Percentiles rank a stretch among this genome's conserved stretches.
Evolutionary conservation across 2,329 filamentous ascomycete genomes (phyloP).

Genomic region (Akanthomyces lecanii): DNA sequence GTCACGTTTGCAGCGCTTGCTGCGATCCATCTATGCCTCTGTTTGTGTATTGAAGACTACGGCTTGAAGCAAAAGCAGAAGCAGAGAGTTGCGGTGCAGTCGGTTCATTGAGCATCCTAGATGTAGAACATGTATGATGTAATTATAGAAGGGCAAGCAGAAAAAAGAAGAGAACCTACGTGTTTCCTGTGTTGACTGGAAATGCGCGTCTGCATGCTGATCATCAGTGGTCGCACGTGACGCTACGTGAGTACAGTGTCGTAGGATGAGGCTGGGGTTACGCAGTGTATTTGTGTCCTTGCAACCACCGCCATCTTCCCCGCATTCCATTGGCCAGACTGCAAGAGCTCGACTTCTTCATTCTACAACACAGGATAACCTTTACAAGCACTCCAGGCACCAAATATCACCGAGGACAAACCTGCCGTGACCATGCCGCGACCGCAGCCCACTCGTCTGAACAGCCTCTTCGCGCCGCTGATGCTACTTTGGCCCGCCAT

Average conservation of each 20-base stretch:
- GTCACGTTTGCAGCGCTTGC: neutral
- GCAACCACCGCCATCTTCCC: neutral
- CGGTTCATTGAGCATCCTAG: neutral
- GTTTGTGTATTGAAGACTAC: conserved; percentile 4
- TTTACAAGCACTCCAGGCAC: neutral
- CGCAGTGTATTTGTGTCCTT: neutral
- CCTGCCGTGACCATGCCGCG: neutral
- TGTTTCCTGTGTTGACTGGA: no score
- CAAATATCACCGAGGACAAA: neutral
- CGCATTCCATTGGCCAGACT: neutral
- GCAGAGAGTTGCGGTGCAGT: no score
- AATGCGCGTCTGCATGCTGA: neutral
- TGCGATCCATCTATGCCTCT: neutral
- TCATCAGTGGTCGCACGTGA: neutral
- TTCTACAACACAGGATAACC: neutral
- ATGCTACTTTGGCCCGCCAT: conserved; percentile 10
- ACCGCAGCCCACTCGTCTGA: conserved; percentile 1
- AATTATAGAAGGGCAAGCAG: neutral
- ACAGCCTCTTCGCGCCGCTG: conserved; percentile 9
- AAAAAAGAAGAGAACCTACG: no score
- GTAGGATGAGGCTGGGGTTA: neutral
- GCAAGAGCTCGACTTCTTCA: neutral
- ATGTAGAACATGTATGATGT: neutral
- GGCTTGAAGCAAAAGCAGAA: neutral
- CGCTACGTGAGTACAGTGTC: neutral